Conservation (phyloP, 2,329 filamentous ascomycete species). For the Waltergamsia citrina region DNA sequence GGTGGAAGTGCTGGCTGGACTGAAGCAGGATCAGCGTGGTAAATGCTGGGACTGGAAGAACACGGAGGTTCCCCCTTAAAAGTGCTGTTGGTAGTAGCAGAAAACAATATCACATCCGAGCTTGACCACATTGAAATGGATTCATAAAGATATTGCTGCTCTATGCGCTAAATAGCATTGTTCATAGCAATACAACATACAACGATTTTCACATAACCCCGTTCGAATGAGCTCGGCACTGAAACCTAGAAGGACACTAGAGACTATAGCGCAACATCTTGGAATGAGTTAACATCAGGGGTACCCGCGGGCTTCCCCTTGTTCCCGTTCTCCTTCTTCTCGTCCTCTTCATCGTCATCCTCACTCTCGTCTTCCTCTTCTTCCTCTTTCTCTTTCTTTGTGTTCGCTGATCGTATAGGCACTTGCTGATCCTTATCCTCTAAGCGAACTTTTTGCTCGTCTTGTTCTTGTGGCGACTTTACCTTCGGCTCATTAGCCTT, state of each 20-base stretch:
- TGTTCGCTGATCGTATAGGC: conserved; percentile 31
- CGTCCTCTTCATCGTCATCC: conserved; percentile 21
- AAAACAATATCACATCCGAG: too few relatives aligned
- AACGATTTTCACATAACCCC: neutral
- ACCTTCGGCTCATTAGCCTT: conserved; percentile 12
- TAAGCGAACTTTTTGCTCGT: conserved; percentile 47
- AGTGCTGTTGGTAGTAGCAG: neutral
- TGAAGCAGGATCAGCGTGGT: conserved; percentile 43
- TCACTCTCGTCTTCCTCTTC: conserved; percentile 20
- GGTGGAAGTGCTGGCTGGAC: conserved; percentile 45
- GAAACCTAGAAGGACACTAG: too few relatives aligned
- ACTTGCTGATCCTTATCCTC: conserved; percentile 47
- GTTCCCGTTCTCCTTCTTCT: conserved; percentile 21
- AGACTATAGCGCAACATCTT: conserved; percentile 52
- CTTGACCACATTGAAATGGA: too few relatives aligned
- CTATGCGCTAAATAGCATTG: neutral
- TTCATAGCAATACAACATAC: too few relatives aligned
- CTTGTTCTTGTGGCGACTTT: conserved; percentile 17
- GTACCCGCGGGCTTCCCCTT: conserved; percentile 33
- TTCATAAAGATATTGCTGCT: too few relatives aligned
- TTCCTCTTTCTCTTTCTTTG: conserved; percentile 16
- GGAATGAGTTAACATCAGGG: conserved; percentile 50
- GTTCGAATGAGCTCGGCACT: neutral
- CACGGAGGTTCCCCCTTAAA: conserved; percentile 49
- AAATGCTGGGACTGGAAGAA: conserved; percentile 63